Evolutionary conservation across 352 stramenopile species (phyloP), one percentile per base, ranked within the genome.

Genomic region (Phytophthora crassamura): DNA sequence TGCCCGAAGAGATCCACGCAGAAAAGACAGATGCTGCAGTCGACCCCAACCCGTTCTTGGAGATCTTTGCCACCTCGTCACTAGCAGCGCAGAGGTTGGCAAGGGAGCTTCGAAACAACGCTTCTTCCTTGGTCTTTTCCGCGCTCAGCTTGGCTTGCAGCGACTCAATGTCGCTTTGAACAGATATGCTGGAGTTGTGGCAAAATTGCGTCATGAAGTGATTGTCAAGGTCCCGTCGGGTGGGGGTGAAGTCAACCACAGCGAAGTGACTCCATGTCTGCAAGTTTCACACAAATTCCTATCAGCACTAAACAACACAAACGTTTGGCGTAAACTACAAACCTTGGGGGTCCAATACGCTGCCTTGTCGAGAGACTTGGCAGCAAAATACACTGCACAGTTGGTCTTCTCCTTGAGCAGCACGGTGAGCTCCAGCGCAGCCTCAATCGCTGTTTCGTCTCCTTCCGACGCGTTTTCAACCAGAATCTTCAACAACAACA

Each of bases 211-310:
- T 56, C 1, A 78, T 28, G 14, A 89, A 75, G 15, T 78, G 53
- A 20, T 75, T 71, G 5, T 84, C 68, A 1, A 88, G 63, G 4
- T 86, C 76, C 1, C 48, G 55, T 2, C 18, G 18, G 5, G 74
- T 74, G 5, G 80, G 80, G 0, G 77, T 71, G 22, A 82, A 78
- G 40, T 86, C 71, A 53, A 88, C 46, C 0, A 83, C 66, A 12
- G 51, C 51, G 5, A 89, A 68, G n/a, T 88, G 69, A 32, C 64
- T 78, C 78, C 78, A 89, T 2, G 77, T 70, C 80, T 89, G 20
- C 9, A 30, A 4, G 40, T 25, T 32, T 40, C 11, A n/a, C 15
- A 39, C 5, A 49, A n/a, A 30, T 6, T 30, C 25, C 3, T 32
- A 54, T 35, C 16, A 50, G 10, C 8, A 49, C 15, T 58, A n/a